Percentiles rank a stretch among this genome's conserved stretches.
These are phyloP conservation scores for Candolleomyces efflorescens DNA, from an alignment of 768 basidiomycete species.

Conservation along the genomic window DNA sequence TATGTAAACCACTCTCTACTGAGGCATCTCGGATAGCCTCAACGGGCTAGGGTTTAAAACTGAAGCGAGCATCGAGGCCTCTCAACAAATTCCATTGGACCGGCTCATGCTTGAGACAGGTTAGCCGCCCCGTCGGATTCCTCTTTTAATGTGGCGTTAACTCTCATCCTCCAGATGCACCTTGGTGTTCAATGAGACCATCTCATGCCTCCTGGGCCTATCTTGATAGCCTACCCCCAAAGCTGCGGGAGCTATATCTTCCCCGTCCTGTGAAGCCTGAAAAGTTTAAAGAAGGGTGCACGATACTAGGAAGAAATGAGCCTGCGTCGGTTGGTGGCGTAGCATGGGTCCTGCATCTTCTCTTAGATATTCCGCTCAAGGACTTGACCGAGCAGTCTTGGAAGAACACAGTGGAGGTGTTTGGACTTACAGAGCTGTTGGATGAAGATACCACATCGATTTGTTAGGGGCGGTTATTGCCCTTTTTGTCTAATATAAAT, in stretches of 20 bases:
- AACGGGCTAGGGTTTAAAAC: constrained; percentile 82
- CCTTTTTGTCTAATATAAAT: too few relatives aligned
- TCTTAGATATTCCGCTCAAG: constrained; percentile 47
- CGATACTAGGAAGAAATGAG: constrained; percentile 78
- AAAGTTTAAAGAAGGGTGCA: constrained; percentile 50
- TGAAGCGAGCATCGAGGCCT: constrained; percentile 52
- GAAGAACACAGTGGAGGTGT: constrained; percentile 60
- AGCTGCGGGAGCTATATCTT: constrained; percentile 45
- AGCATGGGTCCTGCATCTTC: constrained; percentile 62
- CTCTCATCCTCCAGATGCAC: constrained; percentile 62
- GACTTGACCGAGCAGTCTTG: constrained; percentile 53
- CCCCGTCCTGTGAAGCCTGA: constrained; percentile 52
- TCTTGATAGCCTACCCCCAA: constrained; percentile 42
- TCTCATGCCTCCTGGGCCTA: constrained; percentile 57
- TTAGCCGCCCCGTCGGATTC: constrained; percentile 19
- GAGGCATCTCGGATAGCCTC: constrained; percentile 32
- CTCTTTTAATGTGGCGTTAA: too few relatives aligned
- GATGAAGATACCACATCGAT: neutral
- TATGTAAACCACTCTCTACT: neutral
- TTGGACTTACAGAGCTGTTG: constrained; percentile 34
- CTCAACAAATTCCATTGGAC: constrained; percentile 53
- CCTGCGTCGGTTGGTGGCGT: constrained; percentile 62
- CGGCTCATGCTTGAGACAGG: constrained; percentile 74
- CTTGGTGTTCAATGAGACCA: constrained; percentile 69
- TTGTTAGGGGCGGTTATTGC: neutral